Evolutionary conservation across 306 rosid genomes (phyloP), one percentile per base, ranked within the genome.

Genomic region (Potentilla sterilis): DNA sequence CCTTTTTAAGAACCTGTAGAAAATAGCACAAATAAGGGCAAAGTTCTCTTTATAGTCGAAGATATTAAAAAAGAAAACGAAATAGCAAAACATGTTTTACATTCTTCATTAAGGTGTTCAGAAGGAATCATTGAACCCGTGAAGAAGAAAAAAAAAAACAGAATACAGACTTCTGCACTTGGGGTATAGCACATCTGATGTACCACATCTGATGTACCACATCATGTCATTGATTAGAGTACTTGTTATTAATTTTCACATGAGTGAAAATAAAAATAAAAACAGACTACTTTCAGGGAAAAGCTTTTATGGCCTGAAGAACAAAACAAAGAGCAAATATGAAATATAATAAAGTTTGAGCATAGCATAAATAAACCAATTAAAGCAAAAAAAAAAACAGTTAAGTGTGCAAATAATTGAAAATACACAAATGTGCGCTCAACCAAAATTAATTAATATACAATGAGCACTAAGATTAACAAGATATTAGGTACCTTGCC

Each of bases 1-100:
- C 98, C 85, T 96, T 96, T 83, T 88, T 92, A 76, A 96, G 93
- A 84, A 96, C 98, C 99, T 96, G 88, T 83, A 21, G 37, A 48
- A 34, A 57, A 83, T 72, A 16, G 47, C 19, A 68, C 66, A 72
- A 78, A 58, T 28, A 28, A 28, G 58, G 49, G 49, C 64, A 52
- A 72, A 68, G 62, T 70, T 65, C 47, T 66, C 38, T 64, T 28
- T 18, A 55, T 43, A 75, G 51, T 65, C 65, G 34, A 59, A 49
- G 59, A 63, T 19, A 49, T 41, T 22, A 11, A 54, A 57, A 58
- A 78, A 76, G 64, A 37, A 37, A 63, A 15, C 3, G 4, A 63
- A 62, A 16, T 34, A 6, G 21, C 38, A 16, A 59, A 74, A 28
- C 18, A 28, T 15, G 9, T 35, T 51, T 47, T 22, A 38, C 3